These are phyloP conservation scores for Nitzschia sp. DNA, from an alignment of 108 stramenopile species.

Conservation along the genomic window DNA sequence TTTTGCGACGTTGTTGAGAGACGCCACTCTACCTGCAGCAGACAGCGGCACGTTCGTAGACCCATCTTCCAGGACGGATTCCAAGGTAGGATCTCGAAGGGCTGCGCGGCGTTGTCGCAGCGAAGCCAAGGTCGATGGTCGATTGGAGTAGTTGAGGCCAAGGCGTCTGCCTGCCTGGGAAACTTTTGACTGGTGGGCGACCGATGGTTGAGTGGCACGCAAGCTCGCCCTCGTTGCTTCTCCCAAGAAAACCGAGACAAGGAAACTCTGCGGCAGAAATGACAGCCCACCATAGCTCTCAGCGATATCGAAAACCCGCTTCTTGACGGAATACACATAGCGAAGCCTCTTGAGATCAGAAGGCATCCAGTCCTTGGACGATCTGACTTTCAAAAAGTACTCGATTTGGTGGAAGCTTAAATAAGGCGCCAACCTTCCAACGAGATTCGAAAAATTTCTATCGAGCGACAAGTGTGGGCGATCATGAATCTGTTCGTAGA, in stretches of 20 bases:
- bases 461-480: constrained; percentile 80
- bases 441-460: constrained; percentile 63
- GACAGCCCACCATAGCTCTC: constrained; percentile 88
- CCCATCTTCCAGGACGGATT: constrained; percentile 26
- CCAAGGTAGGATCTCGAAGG: constrained; percentile 22
- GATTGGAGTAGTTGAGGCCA: constrained; percentile 32
- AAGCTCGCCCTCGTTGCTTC: constrained; percentile 84
- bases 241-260: constrained; percentile 87
- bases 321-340: constrained; percentile 87
- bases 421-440: constrained; percentile 75
- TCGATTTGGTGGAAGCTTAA: constrained; percentile 81
- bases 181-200: background rate
- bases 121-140: constrained; percentile 40
- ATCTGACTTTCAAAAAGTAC: constrained; percentile 67
- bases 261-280: constrained; percentile 89
- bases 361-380: constrained; percentile 79
- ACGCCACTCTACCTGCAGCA: constrained; percentile 76
- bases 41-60: constrained; percentile 51
- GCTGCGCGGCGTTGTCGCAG: constrained; percentile 34
- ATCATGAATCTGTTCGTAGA: constrained; percentile 73
- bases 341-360: constrained; percentile 79
- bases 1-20: constrained; percentile 32
- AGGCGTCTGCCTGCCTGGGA: background rate
- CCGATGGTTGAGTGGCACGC: constrained; percentile 35
- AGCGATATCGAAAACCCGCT: constrained; percentile 85